These are phyloP conservation scores for Fraxinus nigra DNA, from an alignment of 305 asterid species.

Conservation along the genomic window DNA sequence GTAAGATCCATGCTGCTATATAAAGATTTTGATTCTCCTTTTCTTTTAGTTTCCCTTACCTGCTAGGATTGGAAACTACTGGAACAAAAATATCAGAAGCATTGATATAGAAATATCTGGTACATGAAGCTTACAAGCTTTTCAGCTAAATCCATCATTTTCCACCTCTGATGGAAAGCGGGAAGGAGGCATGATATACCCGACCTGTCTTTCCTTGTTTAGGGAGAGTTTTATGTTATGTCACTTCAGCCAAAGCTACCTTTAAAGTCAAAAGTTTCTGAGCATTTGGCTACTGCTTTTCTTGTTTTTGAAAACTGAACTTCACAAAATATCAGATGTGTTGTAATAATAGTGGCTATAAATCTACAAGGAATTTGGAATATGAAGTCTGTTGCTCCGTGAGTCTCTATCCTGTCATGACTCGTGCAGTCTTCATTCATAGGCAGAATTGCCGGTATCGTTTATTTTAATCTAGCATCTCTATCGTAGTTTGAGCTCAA, in stretches of 20 bases:
- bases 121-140: not conserved
- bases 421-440: not conserved
- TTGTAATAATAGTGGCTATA: conserved; percentile 13
- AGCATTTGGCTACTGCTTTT: conserved; percentile 22
- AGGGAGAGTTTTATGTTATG: conserved; percentile 20
- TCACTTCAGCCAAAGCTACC: conserved; percentile 23
- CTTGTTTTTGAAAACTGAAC: conserved; percentile 15
- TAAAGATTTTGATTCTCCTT: conserved; percentile 28
- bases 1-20: conserved; percentile 16
- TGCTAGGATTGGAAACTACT: conserved; percentile 8
- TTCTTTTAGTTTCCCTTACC: not conserved
- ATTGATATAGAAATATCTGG: not conserved
- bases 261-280: conserved; percentile 26
- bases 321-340: conserved; percentile 12
- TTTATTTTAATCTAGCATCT: not conserved
- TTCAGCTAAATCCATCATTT: not conserved
- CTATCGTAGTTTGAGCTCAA: not conserved
- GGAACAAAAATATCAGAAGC: conserved; percentile 1
- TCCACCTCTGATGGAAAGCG: not conserved
- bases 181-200: not conserved
- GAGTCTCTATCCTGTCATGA: not conserved
- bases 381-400: not conserved
- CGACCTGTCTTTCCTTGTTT: conserved; percentile 2
- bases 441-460: not conserved
- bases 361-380: not conserved